Conservation (phyloP, 1,284 basidiomycete species). For the Ceratobasidium sp. region DNA sequence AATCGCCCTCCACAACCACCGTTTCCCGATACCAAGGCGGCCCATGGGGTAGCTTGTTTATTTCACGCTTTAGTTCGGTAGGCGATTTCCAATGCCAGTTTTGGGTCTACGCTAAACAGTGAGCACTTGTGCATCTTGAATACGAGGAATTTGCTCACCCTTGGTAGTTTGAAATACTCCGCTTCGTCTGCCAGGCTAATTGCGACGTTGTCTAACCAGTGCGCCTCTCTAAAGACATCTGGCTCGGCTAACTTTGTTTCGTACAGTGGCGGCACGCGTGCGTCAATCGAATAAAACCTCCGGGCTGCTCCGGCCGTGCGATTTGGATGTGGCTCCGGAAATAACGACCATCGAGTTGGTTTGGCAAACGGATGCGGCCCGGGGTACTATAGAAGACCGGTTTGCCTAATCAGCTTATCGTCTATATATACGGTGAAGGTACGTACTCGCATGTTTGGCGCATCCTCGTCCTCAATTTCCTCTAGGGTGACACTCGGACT, state of each 20-base stretch:
- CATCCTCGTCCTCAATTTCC: neutral
- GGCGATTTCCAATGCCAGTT: neutral
- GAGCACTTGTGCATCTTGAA: too few relatives aligned
- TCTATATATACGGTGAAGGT: too few relatives aligned
- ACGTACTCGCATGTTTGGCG: neutral
- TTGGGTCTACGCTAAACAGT: constrained; percentile 49
- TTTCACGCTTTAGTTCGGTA: neutral
- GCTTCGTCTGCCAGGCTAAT: neutral
- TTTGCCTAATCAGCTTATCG: neutral
- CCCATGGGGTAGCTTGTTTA: neutral
- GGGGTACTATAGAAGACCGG: neutral
- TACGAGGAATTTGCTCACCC: neutral
- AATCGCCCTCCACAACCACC: constrained; percentile 18
- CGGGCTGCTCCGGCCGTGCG: neutral
- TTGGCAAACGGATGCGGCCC: neutral
- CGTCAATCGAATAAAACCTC: constrained; percentile 49
- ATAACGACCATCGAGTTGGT: neutral
- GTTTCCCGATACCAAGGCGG: neutral
- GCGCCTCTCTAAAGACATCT: neutral
- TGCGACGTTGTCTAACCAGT: neutral
- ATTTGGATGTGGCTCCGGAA: neutral
- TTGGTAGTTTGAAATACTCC: neutral
- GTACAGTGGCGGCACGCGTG: neutral
- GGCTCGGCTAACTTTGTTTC: neutral
- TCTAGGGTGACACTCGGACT: neutral